phyloP scores from a whole-genome alignment of 768 basidiomycete species.

The Phylloporus sp. region DNA sequence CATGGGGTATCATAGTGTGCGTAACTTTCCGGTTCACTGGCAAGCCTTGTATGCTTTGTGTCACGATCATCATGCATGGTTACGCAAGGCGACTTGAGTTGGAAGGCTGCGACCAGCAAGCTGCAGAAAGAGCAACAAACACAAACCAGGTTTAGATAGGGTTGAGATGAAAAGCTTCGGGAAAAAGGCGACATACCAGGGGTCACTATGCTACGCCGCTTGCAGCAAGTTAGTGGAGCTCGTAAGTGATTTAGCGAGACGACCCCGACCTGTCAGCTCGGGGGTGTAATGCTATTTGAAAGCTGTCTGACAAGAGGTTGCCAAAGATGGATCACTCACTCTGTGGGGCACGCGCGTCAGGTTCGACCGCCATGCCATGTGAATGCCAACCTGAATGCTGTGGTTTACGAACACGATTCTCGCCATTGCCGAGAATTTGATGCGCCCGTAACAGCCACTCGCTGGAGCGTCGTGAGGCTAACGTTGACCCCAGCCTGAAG shows the following conservation, averaged over 20 bases:
- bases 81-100: neutral
- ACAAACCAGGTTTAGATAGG: neutral
- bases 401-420: neutral
- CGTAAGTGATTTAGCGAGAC: neutral
- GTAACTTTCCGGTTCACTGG: conserved; percentile 1
- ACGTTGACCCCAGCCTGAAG: no score
- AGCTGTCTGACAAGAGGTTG: neutral
- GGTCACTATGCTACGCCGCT: neutral
- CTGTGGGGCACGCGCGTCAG: neutral
- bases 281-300: neutral
- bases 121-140: neutral
- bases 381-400: neutral
- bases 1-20: conserved; percentile 7
- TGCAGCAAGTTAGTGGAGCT: neutral
- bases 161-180: neutral
- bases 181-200: conserved; percentile 10
- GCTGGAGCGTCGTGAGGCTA: neutral
- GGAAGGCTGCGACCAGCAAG: neutral
- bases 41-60: neutral
- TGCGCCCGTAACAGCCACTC: neutral
- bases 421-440: neutral
- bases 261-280: neutral
- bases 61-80: conserved; percentile 1
- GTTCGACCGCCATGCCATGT: neutral
- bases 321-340: conserved; percentile 6